These are phyloP conservation scores for Yamadazyma ubonensis DNA, from an alignment of 805 yeast genomes.

Conservation along the genomic window DNA sequence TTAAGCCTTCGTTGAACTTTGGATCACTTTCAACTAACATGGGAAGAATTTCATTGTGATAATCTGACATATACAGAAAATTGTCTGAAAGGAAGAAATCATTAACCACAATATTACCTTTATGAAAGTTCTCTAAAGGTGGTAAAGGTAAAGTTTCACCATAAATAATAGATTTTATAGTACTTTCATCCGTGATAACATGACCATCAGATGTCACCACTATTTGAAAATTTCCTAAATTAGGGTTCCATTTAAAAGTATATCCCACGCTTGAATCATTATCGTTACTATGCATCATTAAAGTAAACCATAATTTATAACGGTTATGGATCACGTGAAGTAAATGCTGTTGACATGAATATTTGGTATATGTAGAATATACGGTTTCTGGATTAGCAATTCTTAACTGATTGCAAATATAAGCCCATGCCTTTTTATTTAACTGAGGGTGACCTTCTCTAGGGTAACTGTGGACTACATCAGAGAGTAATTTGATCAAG, in stretches of 20 bases:
- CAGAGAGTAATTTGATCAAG: conserved; percentile 30
- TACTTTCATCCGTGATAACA: conserved; percentile 30
- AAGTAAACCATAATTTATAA: conserved; percentile 34
- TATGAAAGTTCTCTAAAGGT: conserved; percentile 25
- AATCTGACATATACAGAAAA: conserved; percentile 33
- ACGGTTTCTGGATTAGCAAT: conserved; percentile 41
- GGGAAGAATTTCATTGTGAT: conserved; percentile 37
- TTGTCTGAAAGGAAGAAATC: conserved; percentile 38
- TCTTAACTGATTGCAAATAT: conserved; percentile 34
- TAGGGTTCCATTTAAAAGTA: conserved; percentile 37
- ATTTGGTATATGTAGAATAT: conserved; percentile 40
- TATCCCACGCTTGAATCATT: conserved; percentile 21
- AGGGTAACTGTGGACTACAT: conserved; percentile 35
- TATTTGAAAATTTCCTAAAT: conserved; percentile 33
- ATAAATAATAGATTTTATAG: conserved; percentile 31
- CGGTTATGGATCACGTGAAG: conserved; percentile 35
- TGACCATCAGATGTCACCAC: conserved; percentile 23
- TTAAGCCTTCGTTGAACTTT: conserved; percentile 29
- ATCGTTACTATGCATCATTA: conserved; percentile 29
- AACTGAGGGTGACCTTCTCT: conserved; percentile 30
- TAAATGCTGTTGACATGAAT: conserved; percentile 39
- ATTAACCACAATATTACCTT: conserved; percentile 34
- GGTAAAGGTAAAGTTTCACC: conserved; percentile 32
- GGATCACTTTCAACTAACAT: conserved; percentile 28
- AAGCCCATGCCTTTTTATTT: conserved; percentile 40